phyloP scores from a whole-genome alignment of 176 grass and related monocot genomes.

The Juncus inflexus region DNA sequence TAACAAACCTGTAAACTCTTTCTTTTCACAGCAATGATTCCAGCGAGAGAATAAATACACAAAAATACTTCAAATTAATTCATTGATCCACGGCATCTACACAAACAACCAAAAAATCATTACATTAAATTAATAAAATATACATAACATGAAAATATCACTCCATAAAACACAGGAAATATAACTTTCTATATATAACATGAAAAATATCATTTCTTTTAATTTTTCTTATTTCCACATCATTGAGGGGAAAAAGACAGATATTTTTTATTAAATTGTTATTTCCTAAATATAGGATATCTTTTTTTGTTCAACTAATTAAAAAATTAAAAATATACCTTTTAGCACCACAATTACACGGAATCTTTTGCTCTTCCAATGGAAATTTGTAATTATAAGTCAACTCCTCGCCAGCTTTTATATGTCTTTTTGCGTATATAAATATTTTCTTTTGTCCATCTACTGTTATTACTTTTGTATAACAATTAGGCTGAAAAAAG shows the following conservation, averaged over 20 bases:
- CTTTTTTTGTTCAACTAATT: background rate
- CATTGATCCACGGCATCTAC: conserved; percentile 96
- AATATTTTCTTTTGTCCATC: conserved; percentile 99
- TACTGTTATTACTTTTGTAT: conserved; percentile 90
- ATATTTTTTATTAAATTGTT: background rate
- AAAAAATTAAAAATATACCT: conserved; percentile 44
- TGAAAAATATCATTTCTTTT: background rate
- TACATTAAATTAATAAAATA: conserved; percentile 16
- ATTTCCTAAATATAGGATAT: background rate
- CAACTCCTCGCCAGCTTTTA: conserved; percentile 83
- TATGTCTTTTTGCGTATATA: conserved; percentile 92
- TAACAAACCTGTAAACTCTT: conserved; percentile 11
- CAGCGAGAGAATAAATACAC: background rate
- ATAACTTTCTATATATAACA: conserved; percentile 15
- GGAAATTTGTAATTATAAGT: conserved; percentile 99
- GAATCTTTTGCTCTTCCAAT: conserved; percentile 91
- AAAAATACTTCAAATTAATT: conserved; percentile 65
- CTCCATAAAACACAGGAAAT: too few species aligned
- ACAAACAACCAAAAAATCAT: conserved; percentile 35
- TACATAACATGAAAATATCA: background rate
- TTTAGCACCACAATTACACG: conserved; percentile 83
- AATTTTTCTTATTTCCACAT: background rate
- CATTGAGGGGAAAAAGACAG: background rate
- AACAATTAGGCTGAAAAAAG: conserved; percentile 77
- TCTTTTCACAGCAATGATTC: background rate